A percentile compares a stretch with the other conserved stretches of the same genome.
Conservation (phyloP, 345 rosid species). For the Pugionium dolabratum region DNA sequence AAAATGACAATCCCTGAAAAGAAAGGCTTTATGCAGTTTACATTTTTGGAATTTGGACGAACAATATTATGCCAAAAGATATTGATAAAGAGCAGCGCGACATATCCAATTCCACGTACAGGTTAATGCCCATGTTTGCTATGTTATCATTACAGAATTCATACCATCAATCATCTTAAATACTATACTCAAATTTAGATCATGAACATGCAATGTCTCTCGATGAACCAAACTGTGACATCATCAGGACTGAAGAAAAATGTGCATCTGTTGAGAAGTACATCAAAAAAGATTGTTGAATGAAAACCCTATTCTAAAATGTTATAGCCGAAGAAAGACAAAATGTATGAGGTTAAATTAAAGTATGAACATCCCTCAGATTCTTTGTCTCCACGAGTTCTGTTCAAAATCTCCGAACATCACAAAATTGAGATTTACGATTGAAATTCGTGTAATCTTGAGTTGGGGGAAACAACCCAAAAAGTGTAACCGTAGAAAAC, state of each 20-base stretch:
- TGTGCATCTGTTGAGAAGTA: slow-evolving; percentile 44
- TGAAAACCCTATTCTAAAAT: slow-evolving; percentile 15
- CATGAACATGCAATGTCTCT: slow-evolving; percentile 42
- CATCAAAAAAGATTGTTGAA: slow-evolving; percentile 6
- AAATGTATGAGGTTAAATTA: slow-evolving; percentile 32
- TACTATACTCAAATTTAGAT: background rate
- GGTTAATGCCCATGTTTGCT: slow-evolving; percentile 33
- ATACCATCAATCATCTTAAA: slow-evolving; percentile 8
- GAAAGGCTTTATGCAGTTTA: slow-evolving; percentile 48
- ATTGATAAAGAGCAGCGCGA: slow-evolving; percentile 36
- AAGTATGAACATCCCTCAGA: too few relatives aligned
- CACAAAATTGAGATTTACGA: slow-evolving; percentile 5
- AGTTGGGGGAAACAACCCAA: background rate
- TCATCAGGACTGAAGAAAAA: slow-evolving; percentile 31
- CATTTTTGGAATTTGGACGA: slow-evolving; percentile 72
- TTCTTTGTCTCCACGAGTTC: slow-evolving; percentile 8
- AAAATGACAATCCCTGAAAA: slow-evolving; percentile 56
- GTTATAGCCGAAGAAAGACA: slow-evolving; percentile 24
- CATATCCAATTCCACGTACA: slow-evolving; percentile 33
- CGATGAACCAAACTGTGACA: slow-evolving; percentile 29
- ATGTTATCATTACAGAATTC: slow-evolving; percentile 1
- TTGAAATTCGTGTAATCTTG: background rate
- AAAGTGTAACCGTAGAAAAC: background rate
- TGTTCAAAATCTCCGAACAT: slow-evolving; percentile 14
- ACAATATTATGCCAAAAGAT: slow-evolving; percentile 70